phyloP scores from a whole-genome alignment of 345 rosid species.

The Sonneratia alba region DNA sequence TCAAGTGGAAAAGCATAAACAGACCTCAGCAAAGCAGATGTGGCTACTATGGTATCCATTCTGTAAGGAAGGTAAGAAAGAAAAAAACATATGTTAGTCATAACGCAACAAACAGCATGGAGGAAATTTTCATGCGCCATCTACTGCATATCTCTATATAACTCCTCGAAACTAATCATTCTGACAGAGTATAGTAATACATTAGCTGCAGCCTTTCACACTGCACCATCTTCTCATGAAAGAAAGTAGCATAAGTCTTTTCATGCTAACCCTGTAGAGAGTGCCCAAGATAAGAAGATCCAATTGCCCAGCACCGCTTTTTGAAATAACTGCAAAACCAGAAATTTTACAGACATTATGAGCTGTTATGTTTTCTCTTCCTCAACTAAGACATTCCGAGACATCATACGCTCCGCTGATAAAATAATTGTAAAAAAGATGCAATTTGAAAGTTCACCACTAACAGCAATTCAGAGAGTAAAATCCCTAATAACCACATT shows the following conservation, averaged over 20 bases:
- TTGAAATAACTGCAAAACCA: slow-evolving; percentile 60
- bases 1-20: slow-evolving; percentile 2
- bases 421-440: no score
- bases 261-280: no score
- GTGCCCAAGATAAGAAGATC: slow-evolving; percentile 92
- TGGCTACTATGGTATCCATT: slow-evolving; percentile 33
- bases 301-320: slow-evolving; percentile 73
- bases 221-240: no score
- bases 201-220: no score
- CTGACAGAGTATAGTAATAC: no score
- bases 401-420: no score
- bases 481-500: no score
- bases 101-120: neutral
- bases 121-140: neutral
- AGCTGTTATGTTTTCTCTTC: neutral
- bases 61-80: slow-evolving; percentile 30
- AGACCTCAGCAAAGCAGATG: slow-evolving; percentile 90
- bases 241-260: no score
- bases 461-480: no score
- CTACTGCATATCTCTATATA: neutral
- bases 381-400: neutral
- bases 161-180: no score
- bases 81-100: neutral
- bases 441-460: no score
- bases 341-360: neutral